Evolutionary conservation across 768 basidiomycete genomes (phyloP), one percentile per base, ranked within the genome.

Genomic region (Nidularia sp.): DNA sequence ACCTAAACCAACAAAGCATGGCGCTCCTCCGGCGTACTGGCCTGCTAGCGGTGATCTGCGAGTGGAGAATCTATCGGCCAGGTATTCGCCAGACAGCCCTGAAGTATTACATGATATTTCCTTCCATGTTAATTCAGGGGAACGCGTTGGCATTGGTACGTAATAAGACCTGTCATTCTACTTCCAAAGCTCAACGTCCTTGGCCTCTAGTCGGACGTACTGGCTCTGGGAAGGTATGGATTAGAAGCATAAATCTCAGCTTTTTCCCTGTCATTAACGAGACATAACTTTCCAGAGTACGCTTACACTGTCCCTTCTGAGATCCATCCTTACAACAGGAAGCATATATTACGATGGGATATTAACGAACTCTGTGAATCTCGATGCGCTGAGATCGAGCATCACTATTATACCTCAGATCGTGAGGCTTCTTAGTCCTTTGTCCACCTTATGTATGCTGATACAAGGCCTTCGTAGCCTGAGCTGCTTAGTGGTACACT

Each of bases 11-110:
- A 65, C 66, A 0, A 51, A 62, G 13, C 55, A 56, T 5, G 75
- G 74, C 46, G 65, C 64, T 41, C 83, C 82, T 4, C 80, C 83
- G 1, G 81, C 83, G 0, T 72, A 78, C 45, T 85, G 83, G 82
- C 82, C 83, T 1, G 67, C 80, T 5, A 77, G 75, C 8, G 83
- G 83, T 2, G 64, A 72, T 15, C 67, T 84, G 32, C 61, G 67
- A 4, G 75, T 80, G 4, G 76, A 84, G 49, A 75, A 76, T 10
- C 65, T 83, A 6, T 72, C 70, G n/a, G 81, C 82, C 31, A 63
- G 72, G 10, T 83, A 83, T 58, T 76, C 79, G 2, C 52, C 55
- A 58, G 65, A 41, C 3, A 53, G 57, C 12, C 54, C 54, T 6
- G 34, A 45, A 5, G 54, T 58, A 5, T 42, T 58, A 34, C 51